Base-by-base conservation (phyloP, 345 rosid genomes). In the Lepidium africanum region DNA sequence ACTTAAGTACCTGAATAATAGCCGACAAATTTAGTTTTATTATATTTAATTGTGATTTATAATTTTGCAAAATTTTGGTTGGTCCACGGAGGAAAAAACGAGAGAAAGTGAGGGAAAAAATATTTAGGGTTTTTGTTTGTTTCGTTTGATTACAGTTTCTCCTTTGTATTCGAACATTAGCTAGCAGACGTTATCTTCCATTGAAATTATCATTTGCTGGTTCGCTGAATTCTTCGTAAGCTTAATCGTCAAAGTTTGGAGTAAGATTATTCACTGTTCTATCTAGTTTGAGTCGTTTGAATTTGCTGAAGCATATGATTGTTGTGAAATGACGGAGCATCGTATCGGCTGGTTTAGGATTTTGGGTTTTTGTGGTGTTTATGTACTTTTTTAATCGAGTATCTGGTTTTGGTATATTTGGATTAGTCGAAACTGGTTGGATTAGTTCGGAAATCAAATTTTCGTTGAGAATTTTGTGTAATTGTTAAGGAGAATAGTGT, bases 1-100 rank as follows among this genome's bases (percentile, higher is more conserved):
- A 30, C 25, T 45, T 43, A 2, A 5, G 2, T 7, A 47, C 11
- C 45, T 19, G 10, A 16, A 32, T 9, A 27, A 8, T 45, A 69
- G 48, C 47, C 65, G 65, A 69, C 73, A 58, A 69, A 69, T 27
- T 37, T 27, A 30, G 27, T 1, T 37, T 65, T 66, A 52, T 10
- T 15, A 7, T 7, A 21, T 7, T 36, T 32, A 42, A 9, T 15
- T 38, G 17, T 9, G 7, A 69, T 69, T 40, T 38, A 37, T 55
- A 67, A 12, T 1, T 38, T 68, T 45, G 12, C 36, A 15, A 41
- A 19, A 3, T 36, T 47, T 25, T 9, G 10, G 9, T 5, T 35
- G 23, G 32, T 30, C 16, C 12, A 10, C 11, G 32, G 39, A 16
- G 14, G 16, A 13, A 4, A 62, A 53, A 71, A 23, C 65, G 65